These are phyloP conservation scores for Camellia granthamiana DNA, from an alignment of 148 eudicot genomes.

Conservation along the genomic window DNA sequence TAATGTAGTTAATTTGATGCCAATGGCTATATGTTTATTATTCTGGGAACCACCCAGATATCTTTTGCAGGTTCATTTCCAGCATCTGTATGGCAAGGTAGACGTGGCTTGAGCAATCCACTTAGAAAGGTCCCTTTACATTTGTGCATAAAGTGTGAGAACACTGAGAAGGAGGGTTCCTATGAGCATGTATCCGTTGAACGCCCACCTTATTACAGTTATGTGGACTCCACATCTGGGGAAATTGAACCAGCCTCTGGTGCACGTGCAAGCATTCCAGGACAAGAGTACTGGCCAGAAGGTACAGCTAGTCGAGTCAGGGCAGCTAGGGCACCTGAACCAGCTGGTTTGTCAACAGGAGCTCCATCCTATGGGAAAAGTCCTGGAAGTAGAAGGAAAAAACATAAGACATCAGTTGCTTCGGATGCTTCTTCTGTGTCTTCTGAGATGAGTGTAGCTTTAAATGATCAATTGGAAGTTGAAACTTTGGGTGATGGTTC, in stretches of 20 bases:
- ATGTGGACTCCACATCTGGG: constrained; percentile 90
- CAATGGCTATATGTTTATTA: neutral
- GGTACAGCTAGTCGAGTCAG: constrained; percentile 85
- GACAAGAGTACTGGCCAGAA: constrained; percentile 92
- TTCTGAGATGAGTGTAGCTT: constrained; percentile 37
- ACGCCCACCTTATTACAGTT: constrained; percentile 80
- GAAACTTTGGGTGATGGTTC: constrained; percentile 50
- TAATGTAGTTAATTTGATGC: constrained; percentile 4
- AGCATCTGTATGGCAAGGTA: constrained; percentile 31
- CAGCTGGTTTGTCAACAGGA: constrained; percentile 65
- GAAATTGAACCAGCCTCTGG: constrained; percentile 94
- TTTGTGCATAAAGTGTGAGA: constrained; percentile 55
- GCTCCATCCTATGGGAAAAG: constrained; percentile 75
- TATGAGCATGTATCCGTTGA: constrained; percentile 64
- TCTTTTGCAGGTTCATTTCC: constrained; percentile 47
- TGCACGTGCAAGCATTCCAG: constrained; percentile 98
- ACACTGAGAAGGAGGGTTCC: constrained; percentile 43
- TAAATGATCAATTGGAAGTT: constrained; percentile 34
- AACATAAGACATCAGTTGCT: constrained; percentile 49
- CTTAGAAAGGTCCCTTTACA: constrained; percentile 33
- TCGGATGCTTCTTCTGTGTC: constrained; percentile 50
- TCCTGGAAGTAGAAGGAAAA: constrained; percentile 90
- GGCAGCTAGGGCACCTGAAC: constrained; percentile 90
- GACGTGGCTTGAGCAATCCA: constrained; percentile 27
- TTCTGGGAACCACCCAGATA: constrained; percentile 35